These are phyloP conservation scores for Petrea volubilis DNA, from an alignment of 257 asterid genomes.

Conservation along the genomic window DNA sequence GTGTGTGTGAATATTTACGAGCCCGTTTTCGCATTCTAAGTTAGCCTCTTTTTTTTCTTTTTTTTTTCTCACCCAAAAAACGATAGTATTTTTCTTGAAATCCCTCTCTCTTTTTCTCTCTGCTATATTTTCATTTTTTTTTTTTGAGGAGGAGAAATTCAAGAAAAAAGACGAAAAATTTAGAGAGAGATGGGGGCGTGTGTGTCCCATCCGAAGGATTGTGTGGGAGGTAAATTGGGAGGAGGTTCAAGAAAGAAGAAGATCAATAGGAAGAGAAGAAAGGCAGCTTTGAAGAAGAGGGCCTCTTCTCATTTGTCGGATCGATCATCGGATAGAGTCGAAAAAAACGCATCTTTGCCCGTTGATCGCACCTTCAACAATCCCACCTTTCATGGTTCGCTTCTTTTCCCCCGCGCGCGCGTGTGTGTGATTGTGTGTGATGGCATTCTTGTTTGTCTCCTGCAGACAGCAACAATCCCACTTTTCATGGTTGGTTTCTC, in stretches of 20 bases:
- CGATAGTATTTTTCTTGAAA: background rate
- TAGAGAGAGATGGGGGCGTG: constrained; percentile 76
- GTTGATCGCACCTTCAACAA: constrained; percentile 58
- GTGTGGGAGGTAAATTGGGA: constrained; percentile 54
- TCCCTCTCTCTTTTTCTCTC: background rate
- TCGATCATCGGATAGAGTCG: constrained; percentile 58
- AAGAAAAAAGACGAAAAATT: background rate
- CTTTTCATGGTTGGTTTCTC: constrained; percentile 48
- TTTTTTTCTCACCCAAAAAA: background rate
- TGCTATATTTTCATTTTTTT: background rate
- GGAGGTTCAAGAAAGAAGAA: constrained; percentile 50
- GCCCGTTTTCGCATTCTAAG: constrained; percentile 7
- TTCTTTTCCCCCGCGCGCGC: constrained; percentile 7
- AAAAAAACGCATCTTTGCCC: constrained; percentile 53
- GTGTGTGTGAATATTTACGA: constrained; percentile 13
- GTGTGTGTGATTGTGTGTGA: background rate
- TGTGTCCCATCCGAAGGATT: constrained; percentile 66
- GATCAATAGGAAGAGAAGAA: constrained; percentile 44
- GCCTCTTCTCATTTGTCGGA: constrained; percentile 50
- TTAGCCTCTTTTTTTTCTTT: background rate
- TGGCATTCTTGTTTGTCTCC: background rate
- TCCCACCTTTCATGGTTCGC: constrained; percentile 55
- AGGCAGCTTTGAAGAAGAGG: constrained; percentile 38
- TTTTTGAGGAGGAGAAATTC: constrained; percentile 5
- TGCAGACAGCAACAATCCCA: constrained; percentile 36